Evolutionary conservation across 345 rosid species (phyloP).

Genomic region (Reutealis trisperma): DNA sequence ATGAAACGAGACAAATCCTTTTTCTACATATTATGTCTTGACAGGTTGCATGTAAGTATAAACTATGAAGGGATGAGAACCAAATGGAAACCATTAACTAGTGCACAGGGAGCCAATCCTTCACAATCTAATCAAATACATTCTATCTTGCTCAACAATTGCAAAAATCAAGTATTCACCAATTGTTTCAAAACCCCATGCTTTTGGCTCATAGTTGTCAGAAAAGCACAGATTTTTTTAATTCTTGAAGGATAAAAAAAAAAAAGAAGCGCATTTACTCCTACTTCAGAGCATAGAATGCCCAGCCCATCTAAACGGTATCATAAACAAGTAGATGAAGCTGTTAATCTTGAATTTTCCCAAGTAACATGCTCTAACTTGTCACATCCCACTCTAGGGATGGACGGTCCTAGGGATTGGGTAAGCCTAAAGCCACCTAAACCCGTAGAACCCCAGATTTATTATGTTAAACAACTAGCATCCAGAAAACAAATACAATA

Average conservation of each 20-base stretch:
- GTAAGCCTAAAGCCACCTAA: no score
- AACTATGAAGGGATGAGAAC: no score
- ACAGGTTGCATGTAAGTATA: no score
- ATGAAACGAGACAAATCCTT: no score
- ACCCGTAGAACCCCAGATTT: no score
- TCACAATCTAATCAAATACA: background rate
- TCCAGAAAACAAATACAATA: no score
- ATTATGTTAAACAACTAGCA: no score
- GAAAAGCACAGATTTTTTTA: background rate
- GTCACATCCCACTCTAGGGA: no score
- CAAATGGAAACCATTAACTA: background rate
- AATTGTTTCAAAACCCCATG: background rate
- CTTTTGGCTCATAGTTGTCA: background rate
- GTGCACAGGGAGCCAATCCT: background rate
- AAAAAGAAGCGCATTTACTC: background rate
- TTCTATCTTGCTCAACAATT: background rate
- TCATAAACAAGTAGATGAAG: background rate
- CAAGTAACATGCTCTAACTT: no score
- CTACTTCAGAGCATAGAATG: background rate
- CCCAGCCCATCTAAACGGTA: background rate
- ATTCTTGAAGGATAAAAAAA: background rate
- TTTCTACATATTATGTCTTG: no score
- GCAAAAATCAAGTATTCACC: background rate
- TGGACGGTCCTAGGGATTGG: no score
- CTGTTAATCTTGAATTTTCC: no score